These are phyloP conservation scores for Vitellaria paradoxa DNA, from an alignment of 179 eudicot species.

Conservation along the genomic window DNA sequence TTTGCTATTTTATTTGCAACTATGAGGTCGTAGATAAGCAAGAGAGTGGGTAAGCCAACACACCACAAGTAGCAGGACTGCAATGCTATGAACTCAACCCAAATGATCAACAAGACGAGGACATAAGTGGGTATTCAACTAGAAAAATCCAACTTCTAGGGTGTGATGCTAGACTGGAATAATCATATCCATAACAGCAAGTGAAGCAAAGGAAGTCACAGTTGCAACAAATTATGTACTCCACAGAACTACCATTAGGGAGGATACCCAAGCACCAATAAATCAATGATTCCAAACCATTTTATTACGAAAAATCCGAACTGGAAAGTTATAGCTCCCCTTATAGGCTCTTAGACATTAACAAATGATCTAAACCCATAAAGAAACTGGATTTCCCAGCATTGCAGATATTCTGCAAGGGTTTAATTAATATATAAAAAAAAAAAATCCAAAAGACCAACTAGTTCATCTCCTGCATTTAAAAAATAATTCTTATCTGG, in stretches of 20 bases:
- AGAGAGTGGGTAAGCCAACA: background rate
- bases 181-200: background rate
- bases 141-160: background rate
- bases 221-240: background rate
- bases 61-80: background rate
- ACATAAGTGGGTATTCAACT: background rate
- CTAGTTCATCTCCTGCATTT: too few relatives aligned
- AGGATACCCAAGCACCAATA: background rate
- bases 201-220: background rate
- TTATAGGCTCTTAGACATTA: background rate
- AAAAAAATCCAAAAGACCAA: too few relatives aligned
- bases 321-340: background rate
- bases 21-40: background rate
- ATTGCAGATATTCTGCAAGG: too few relatives aligned
- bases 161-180: background rate
- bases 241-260: constrained; percentile 2
- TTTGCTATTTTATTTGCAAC: background rate
- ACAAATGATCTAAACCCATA: background rate
- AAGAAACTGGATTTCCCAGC: background rate
- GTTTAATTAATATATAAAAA: too few relatives aligned
- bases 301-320: background rate
- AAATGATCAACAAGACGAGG: background rate
- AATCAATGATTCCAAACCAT: background rate
- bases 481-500: background rate
- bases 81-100: background rate